Conservation (phyloP, 345 rosid genomes). For the Murraya koenigii region DNA sequence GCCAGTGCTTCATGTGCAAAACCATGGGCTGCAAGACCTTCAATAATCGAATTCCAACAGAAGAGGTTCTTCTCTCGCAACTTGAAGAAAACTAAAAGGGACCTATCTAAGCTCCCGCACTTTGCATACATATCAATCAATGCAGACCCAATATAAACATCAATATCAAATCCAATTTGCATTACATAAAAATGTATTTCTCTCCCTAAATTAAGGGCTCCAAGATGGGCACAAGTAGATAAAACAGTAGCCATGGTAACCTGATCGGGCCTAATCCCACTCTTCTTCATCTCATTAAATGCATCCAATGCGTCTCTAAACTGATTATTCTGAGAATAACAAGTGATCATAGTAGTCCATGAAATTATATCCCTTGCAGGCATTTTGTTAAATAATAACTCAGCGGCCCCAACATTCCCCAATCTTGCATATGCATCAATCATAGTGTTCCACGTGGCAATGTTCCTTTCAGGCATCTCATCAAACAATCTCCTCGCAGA, state of each 20-base stretch:
- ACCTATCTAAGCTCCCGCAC: conserved; percentile 63
- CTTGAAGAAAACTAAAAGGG: conserved; percentile 68
- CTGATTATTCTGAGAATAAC: conserved; percentile 58
- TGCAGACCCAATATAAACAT: conserved; percentile 80
- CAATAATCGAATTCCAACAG: conserved; percentile 85
- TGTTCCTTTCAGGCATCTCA: conserved; percentile 52
- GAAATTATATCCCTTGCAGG: conserved; percentile 56
- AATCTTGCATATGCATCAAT: conserved; percentile 64
- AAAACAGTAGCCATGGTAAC: conserved; percentile 68
- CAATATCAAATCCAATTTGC: conserved; percentile 51
- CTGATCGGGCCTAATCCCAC: conserved; percentile 56
- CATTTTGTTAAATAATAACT: conserved; percentile 58
- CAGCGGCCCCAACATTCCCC: conserved; percentile 47
- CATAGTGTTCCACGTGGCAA: conserved; percentile 65
- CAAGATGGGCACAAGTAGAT: conserved; percentile 86
- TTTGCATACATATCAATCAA: conserved; percentile 84
- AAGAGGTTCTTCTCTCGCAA: conserved; percentile 62
- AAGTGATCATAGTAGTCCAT: conserved; percentile 81
- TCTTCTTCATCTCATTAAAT: conserved; percentile 52
- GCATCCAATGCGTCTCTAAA: conserved; percentile 54
- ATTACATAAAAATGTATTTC: conserved; percentile 58
- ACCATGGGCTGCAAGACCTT: conserved; percentile 77
- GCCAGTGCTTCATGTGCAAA: conserved; percentile 52
- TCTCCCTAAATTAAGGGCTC: conserved; percentile 61
- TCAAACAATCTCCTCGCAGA: conserved; percentile 50